phyloP scores from a whole-genome alignment of 305 asterid genomes.

The Fraxinus xanthoxyloides region DNA sequence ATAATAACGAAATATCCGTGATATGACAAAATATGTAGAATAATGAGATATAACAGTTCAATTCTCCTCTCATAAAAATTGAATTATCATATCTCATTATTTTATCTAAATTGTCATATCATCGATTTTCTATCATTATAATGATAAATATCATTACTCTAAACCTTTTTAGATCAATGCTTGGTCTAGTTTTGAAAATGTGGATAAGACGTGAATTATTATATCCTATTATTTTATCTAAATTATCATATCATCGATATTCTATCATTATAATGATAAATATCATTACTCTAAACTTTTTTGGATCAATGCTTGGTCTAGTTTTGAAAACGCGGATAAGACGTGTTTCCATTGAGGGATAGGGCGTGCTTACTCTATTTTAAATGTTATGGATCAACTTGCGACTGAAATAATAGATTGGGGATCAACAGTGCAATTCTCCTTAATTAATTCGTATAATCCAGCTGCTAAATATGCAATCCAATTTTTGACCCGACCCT shows the following conservation, averaged over 20 bases:
- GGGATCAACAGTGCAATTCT: not conserved
- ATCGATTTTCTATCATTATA: too few relatives aligned
- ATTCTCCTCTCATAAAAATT: too few relatives aligned
- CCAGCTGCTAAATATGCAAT: not conserved
- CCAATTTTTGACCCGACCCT: constrained; percentile 16
- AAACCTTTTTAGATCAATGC: not conserved
- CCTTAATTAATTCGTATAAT: not conserved
- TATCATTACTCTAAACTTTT: not conserved
- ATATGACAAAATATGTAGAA: too few relatives aligned
- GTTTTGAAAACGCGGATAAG: not conserved
- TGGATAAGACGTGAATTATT: not conserved
- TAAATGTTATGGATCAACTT: not conserved
- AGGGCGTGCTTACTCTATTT: not conserved
- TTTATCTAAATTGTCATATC: too few relatives aligned
- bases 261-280: too few relatives aligned
- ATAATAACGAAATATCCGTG: too few relatives aligned
- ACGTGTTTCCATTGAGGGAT: not conserved
- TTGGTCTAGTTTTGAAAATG: not conserved
- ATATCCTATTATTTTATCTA: too few relatives aligned
- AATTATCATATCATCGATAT: too few relatives aligned
- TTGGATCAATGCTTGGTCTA: not conserved
- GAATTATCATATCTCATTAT: too few relatives aligned
- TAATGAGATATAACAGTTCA: too few relatives aligned
- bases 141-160: too few relatives aligned
- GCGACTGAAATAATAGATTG: not conserved